Conservation (phyloP, 2,329 filamentous ascomycete species). For the Biscogniauxia sp. region DNA sequence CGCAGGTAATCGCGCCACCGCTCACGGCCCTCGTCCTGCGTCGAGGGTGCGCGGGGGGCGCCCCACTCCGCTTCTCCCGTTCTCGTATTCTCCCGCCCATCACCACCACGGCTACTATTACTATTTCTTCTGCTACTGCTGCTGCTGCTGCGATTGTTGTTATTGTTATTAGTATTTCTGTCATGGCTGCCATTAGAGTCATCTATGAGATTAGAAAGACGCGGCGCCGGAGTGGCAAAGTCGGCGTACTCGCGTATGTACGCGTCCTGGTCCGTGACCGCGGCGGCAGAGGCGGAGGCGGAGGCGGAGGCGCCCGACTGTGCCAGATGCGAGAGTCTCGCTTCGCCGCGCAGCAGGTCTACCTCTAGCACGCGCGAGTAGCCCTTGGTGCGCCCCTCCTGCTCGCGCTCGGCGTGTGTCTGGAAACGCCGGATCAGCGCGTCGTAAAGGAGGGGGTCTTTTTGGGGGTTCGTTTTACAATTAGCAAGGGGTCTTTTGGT, state of each 20-base stretch:
- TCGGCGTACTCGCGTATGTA: conserved; percentile 23
- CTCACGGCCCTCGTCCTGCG: conserved; percentile 63
- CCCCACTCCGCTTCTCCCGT: conserved; percentile 10
- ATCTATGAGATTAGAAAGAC: no score
- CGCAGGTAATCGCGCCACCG: conserved; percentile 73
- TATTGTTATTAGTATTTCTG: not conserved
- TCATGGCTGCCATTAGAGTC: no score
- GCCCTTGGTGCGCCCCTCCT: conserved; percentile 70
- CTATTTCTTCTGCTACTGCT: conserved; percentile 61
- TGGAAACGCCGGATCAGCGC: conserved; percentile 75
- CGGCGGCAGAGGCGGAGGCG: conserved; percentile 8
- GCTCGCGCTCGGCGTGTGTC: conserved; percentile 68
- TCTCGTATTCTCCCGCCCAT: no score
- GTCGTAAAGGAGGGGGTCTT: conserved; percentile 79
- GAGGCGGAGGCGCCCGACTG: conserved; percentile 16
- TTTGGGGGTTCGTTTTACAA: no score
- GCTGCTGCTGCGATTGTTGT: conserved; percentile 37
- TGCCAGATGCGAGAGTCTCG: conserved; percentile 62
- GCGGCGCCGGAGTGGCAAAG: not conserved
- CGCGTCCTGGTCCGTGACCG: conserved; percentile 16
- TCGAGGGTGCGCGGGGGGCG: conserved; percentile 31
- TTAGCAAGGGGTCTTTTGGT: conserved; percentile 19
- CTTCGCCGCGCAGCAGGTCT: conserved; percentile 73
- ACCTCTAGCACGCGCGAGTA: conserved; percentile 78
- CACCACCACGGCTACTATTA: no score